phyloP scores from a whole-genome alignment of 495 filamentous ascomycete species.

The Tuber calosporum region DNA sequence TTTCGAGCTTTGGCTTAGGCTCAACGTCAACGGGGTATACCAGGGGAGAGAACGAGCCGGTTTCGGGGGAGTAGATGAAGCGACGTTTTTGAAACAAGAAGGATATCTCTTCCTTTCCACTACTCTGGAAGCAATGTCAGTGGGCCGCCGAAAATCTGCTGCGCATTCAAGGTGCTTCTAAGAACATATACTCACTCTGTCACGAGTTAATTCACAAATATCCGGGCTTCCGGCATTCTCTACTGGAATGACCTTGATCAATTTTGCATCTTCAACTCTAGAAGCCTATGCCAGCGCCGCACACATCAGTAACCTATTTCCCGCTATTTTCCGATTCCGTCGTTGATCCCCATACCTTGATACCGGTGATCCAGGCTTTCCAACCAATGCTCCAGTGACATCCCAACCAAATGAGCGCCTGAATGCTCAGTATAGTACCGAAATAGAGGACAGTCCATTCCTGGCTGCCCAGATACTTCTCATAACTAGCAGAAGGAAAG shows the following conservation, averaged over 20 bases:
- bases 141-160: neutral
- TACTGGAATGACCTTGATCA: constrained; percentile 89
- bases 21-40: constrained; percentile 77
- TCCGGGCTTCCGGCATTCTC: constrained; percentile 85
- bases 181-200: constrained; percentile 53
- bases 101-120: constrained; percentile 65
- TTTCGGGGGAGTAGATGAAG: constrained; percentile 71
- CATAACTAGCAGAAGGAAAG: constrained; percentile 71
- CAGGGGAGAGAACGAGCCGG: constrained; percentile 66
- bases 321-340: neutral
- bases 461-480: constrained; percentile 73
- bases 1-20: constrained; percentile 59
- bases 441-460: constrained; percentile 98
- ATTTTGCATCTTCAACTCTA: constrained; percentile 64
- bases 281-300: constrained; percentile 45
- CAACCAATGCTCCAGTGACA: constrained; percentile 95
- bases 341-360: constrained; percentile 40
- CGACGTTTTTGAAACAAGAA: constrained; percentile 98
- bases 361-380: constrained; percentile 72
- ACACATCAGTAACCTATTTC: constrained; percentile 10
- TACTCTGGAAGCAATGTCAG: constrained; percentile 47
- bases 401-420: constrained; percentile 86
- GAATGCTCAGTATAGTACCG: constrained; percentile 74
- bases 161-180: neutral
- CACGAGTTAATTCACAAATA: constrained; percentile 70